phyloP scores from a whole-genome alignment of 1,284 basidiomycete species.

The Pyrrhoderma lamaoense region DNA sequence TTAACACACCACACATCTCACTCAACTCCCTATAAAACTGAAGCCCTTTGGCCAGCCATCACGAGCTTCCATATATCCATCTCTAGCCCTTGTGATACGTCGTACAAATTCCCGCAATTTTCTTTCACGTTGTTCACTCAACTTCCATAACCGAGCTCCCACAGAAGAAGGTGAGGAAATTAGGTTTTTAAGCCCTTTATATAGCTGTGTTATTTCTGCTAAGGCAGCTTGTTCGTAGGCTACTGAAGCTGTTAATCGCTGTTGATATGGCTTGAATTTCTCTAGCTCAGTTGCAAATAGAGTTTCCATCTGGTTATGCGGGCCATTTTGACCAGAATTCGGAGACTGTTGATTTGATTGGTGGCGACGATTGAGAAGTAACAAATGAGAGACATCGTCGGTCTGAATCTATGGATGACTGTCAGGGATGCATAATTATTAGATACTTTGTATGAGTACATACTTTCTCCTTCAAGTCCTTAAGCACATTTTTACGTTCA shows the following conservation, averaged over 20 bases:
- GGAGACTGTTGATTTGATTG: conserved; percentile 64
- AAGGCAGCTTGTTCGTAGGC: conserved; percentile 70
- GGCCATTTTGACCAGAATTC: no score
- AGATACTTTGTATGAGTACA: neutral
- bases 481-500: conserved; percentile 82
- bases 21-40: conserved; percentile 85
- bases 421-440: neutral
- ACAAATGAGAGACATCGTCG: conserved; percentile 93
- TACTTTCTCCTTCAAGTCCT: conserved; percentile 92
- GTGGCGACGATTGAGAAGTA: conserved; percentile 87
- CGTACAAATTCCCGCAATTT: conserved; percentile 67
- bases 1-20: conserved; percentile 55
- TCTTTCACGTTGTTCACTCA: conserved; percentile 60
- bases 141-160: conserved; percentile 58
- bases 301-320: conserved; percentile 27
- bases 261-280: conserved; percentile 91
- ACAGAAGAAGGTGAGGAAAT: conserved; percentile 39
- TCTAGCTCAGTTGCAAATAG: conserved; percentile 91
- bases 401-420: conserved; percentile 66
- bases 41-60: conserved; percentile 81
- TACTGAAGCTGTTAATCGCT: conserved; percentile 68
- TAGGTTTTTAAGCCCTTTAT: conserved; percentile 66
- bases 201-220: conserved; percentile 61
- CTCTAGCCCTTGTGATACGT: conserved; percentile 67
- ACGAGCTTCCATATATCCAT: conserved; percentile 80